A percentile compares a stretch with the other conserved stretches of the same genome.
These are phyloP conservation scores for Rhizopus arrhizus DNA, from an alignment of 371 early-diverging fungal genomes.

Conservation along the genomic window DNA sequence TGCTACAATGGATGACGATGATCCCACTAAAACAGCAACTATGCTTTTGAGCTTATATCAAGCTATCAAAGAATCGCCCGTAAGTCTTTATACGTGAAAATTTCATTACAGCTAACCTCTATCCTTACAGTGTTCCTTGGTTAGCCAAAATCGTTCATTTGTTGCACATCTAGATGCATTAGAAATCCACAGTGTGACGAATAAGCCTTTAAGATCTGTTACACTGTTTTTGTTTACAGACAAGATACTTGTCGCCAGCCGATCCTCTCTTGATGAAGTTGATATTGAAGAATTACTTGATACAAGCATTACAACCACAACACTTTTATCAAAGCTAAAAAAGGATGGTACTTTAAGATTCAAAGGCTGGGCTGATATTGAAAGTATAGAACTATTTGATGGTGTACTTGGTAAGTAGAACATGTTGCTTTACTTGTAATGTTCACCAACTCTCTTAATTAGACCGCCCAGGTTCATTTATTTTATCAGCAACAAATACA, in stretches of 20 bases:
- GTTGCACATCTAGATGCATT: conserved; percentile 46
- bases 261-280: conserved; percentile 37
- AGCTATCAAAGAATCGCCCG: conserved; percentile 38
- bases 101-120: not conserved
- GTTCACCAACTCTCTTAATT: not conserved
- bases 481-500: conserved; percentile 27
- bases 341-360: conserved; percentile 32
- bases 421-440: not conserved
- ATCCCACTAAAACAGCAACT: conserved; percentile 44
- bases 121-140: conserved; percentile 34
- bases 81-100: conserved; percentile 6
- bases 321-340: conserved; percentile 3
- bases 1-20: conserved; percentile 50
- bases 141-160: conserved; percentile 44
- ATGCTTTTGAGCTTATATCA: conserved; percentile 33
- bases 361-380: conserved; percentile 54
- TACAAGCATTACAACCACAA: conserved; percentile 15
- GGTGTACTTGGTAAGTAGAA: conserved; percentile 37
- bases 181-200: conserved; percentile 44
- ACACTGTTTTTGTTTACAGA: conserved; percentile 51
- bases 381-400: conserved; percentile 45
- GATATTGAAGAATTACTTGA: conserved; percentile 29
- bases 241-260: conserved; percentile 45
- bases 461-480: conserved; percentile 37
- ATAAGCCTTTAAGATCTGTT: conserved; percentile 41